Base-by-base conservation (phyloP, 2,329 filamentous ascomycete species). In the Trichoderma atroviride region DNA sequence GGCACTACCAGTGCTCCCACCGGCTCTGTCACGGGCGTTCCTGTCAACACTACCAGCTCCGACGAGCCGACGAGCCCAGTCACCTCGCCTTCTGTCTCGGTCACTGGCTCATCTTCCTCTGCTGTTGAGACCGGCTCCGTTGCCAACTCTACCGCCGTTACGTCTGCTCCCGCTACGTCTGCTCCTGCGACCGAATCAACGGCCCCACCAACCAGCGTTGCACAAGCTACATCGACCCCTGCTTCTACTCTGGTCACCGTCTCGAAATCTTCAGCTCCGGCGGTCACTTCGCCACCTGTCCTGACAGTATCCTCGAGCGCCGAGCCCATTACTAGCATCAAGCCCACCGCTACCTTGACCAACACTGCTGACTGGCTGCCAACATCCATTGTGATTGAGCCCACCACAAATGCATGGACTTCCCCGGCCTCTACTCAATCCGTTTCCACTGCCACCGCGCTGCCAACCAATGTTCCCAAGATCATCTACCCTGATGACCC, bases 401-500 rank as follows among this genome's bases (percentile, higher is more conserved):
- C 79, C 35, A 81, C 82, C 69, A 73, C 82, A 63, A 74, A 78
- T 74, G 81, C 79, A 4, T 80, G 75, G 50, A 70, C 72, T 3
- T 68, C 74, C 2, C 75, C 78, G 3, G 77, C 78, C 2, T 74
- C 76, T 16, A 76, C 74, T 4, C 74, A 79, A 7, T 79, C 81
- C 13, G 82, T 82, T 0, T 81, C 84, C 2, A 82, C 81, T 6
- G 76, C 83, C 0, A 85, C 84, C 22, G 84, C 85, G 27, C 82
- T 93, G 66, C 90, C 92, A 0, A 87, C 88, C 0, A 83, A 84
- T 43, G 84, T 96, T 70, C 94, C 94, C 24, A 88, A 88, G 75
- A 87, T 92, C 55, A 94, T 97, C 73, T 87, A 89, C 33, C 93
- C 93, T 10, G 87, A 88, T 52, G 84, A 86, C 68, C 84, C 86